Base-by-base conservation (phyloP, 1,139 yeast genomes). In the Blastobotrys arbuscula region DNA sequence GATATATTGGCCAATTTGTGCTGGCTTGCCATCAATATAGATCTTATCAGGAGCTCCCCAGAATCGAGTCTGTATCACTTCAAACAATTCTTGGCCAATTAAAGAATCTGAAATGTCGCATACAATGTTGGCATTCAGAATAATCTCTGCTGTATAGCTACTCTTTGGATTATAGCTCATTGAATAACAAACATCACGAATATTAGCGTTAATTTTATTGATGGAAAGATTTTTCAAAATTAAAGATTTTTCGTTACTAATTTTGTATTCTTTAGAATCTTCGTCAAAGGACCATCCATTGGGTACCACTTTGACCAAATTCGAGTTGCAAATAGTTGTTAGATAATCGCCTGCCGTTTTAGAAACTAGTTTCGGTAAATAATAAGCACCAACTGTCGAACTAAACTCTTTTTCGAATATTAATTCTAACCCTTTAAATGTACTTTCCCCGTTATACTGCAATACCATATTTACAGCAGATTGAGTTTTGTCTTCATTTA, bases 331-430 rank as follows among this genome's bases (percentile, higher is more conserved):
- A n/a, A n/a, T n/a, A n/a, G n/a, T n/a, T n/a, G n/a, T n/a, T n/a
- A n/a, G 3, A 28, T 28, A 28, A 28, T 9, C 12, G 3, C 31
- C 31, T 28, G 5, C 5, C 12, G 3, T 3, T 5, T 28, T n/a
- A 5, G 38, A 9, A 6, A 42, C 12, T 18, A 44, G 2, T 8
- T 24, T 13, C 2, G 51, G 51, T 6, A 42, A 12, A n/a, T 42
- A 45, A 10, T 42, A 18, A 4, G 43, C 42, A 7, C 39, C 19
- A 3, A 35, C 45, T 9, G 15, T 16, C 3, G 41, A 16, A 2
- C 37, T 4, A 24, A 34, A 42, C 1, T 15, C 16, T 36, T 39
- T 35, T 30, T 45, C 49, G 37, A 49, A 49, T 16, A 44, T 19
- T 2, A 49, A 15, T 37, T 45, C 47, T 10, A 49, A 39, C 6